phyloP scores from a whole-genome alignment of 176 grass and related monocot species.

The Puya raimondii region DNA sequence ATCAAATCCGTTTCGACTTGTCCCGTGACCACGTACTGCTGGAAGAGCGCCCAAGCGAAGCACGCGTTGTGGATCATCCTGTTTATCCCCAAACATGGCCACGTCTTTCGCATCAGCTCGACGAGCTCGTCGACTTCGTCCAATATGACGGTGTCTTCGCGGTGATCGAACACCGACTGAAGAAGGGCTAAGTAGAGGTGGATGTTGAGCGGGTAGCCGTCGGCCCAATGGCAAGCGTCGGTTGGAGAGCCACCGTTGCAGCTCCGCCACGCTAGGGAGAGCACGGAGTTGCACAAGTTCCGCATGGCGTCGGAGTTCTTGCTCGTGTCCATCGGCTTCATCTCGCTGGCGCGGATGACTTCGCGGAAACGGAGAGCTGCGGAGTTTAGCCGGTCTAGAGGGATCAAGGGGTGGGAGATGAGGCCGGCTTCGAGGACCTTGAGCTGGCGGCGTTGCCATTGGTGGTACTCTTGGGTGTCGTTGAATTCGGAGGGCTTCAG shows the following conservation, averaged over 20 bases:
- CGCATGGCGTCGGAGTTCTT: slow-evolving; percentile 70
- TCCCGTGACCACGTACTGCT: slow-evolving; percentile 66
- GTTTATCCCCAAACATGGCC: slow-evolving; percentile 54
- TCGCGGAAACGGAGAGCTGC: slow-evolving; percentile 54
- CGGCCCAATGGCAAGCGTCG: slow-evolving; percentile 63
- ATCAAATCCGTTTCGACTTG: slow-evolving; percentile 74
- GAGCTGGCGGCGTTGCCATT: slow-evolving; percentile 77
- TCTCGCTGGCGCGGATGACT: slow-evolving; percentile 41
- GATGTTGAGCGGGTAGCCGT: slow-evolving; percentile 74
- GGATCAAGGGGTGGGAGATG: slow-evolving; percentile 52
- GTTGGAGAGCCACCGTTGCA: slow-evolving; percentile 3
- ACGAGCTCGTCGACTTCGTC: slow-evolving; percentile 92
- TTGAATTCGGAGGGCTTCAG: slow-evolving; percentile 63
- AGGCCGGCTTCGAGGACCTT: slow-evolving; percentile 79
- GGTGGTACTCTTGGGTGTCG: slow-evolving; percentile 61
- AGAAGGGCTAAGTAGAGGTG: slow-evolving; percentile 73
- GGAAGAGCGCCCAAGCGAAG: slow-evolving; percentile 69
- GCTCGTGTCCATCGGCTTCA: slow-evolving; percentile 62
- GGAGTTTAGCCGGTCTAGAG: slow-evolving; percentile 56
- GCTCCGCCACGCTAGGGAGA: slow-evolving; percentile 60
- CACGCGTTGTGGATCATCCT: slow-evolving; percentile 58
- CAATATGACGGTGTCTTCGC: slow-evolving; percentile 57
- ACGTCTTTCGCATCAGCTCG: slow-evolving; percentile 92
- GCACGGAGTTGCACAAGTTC: slow-evolving; percentile 41
- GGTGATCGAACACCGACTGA: slow-evolving; percentile 49